Evolutionary conservation across 257 asterid species (phyloP), one percentile per base, ranked within the genome.

Genomic region (Mentha longifolia): DNA sequence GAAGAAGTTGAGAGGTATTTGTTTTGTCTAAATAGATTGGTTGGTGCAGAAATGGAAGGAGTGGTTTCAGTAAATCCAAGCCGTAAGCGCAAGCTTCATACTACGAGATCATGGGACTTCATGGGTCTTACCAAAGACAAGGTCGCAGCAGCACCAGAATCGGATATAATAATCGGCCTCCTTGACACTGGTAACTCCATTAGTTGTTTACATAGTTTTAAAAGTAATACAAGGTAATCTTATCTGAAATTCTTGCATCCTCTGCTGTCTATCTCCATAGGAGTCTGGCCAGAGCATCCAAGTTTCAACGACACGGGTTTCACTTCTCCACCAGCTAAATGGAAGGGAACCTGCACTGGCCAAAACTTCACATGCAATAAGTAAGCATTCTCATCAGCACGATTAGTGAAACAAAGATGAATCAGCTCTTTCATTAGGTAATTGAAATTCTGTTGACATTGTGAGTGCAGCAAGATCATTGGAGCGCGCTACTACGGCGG

Each of bases 281-380:
- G 89, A 43, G 69, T 84, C 17, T 88, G 91, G 89, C 95, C 95
- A 0, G 95, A 85, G 77, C 89, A 85, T 52, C 89, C 86, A 6
- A 85, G 89, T 74, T 88, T 88, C 76, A 80, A 73, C 7, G 91
- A 85, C 82, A 39, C 73, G 0, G 81, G 77, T 37, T 76, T 78
- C 13, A 64, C 84, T 61, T 70, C 88, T 75, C 86, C 88, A 12
- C 89, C 95, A 3, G 10, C 89, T n/a, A 83, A 77, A 63, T 85
- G 91, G 89, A 85, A 84, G 61, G 91, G 91, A 4, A 55, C 75
- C 17, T 88, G 95, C 83, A 49, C 77, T 20, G 68, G 54, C 66
- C 10, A 64, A 12, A 88, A 88, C 54, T 85, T 88, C 85, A 88
- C 95, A 42, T 88, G 95, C 83, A 88, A 85, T 72, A 87, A 87